Percentiles rank a stretch among this genome's conserved stretches.
These are phyloP conservation scores for Pestalotiopsis sp. DNA, from an alignment of 2,329 filamentous ascomycete species.

Conservation along the genomic window DNA sequence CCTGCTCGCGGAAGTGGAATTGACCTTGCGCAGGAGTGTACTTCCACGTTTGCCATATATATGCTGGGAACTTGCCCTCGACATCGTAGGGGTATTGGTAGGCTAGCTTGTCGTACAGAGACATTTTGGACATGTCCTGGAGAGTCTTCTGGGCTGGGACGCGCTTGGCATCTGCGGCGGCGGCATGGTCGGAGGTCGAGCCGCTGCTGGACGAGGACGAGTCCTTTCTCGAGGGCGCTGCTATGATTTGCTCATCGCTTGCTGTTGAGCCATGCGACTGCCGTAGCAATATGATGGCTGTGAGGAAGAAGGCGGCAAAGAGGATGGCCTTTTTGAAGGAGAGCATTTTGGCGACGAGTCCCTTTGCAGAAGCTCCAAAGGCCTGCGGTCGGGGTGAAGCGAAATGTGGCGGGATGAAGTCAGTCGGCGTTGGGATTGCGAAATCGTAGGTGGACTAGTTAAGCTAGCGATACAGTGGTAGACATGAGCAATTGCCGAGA, in stretches of 20 bases:
- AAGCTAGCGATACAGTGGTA: background rate
- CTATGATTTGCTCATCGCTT: constrained; percentile 20
- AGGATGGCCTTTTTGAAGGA: constrained; percentile 36
- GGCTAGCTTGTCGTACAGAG: constrained; percentile 78
- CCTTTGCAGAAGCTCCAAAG: background rate
- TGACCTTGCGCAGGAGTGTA: constrained; percentile 75
- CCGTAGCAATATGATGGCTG: constrained; percentile 36
- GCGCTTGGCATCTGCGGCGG: constrained; percentile 16
- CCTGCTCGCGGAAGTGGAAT: constrained; percentile 81
- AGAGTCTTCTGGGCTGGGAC: constrained; percentile 63
- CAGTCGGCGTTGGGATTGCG: background rate
- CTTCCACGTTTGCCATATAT: constrained; percentile 99
- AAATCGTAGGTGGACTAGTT: background rate
- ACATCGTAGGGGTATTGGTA: constrained; percentile 96
- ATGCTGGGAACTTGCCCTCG: constrained; percentile 87
- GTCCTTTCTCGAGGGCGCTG: constrained; percentile 25
- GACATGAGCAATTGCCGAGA: background rate
- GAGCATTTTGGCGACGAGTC: constrained; percentile 29
- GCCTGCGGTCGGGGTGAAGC: background rate
- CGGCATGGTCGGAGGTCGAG: background rate
- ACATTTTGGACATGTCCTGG: constrained; percentile 71
- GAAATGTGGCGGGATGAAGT: background rate
- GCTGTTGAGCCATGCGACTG: constrained; percentile 30
- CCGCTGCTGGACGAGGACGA: constrained; percentile 17
- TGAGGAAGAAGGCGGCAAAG: constrained; percentile 35